Evolutionary conservation across 1,284 basidiomycete genomes (phyloP), one percentile per base, ranked within the genome.

Genomic region (Ceratobasidium sp.): DNA sequence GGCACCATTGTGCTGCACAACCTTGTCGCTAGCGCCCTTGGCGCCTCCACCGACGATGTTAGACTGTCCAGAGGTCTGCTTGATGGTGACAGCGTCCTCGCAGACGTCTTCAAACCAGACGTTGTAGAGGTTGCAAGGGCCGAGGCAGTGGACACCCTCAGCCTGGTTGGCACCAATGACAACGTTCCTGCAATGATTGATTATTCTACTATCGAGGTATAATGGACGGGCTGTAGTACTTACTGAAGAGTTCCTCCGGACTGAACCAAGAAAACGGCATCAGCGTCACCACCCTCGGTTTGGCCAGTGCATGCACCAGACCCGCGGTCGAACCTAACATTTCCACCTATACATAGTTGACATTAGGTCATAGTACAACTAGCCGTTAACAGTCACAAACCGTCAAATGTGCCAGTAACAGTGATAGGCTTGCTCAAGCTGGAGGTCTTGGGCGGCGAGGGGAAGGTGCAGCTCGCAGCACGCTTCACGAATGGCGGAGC

Each of bases 91-190:
- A n/a, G 77, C 77, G 33, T 77, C 73, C 61, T 80, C 77, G n/a
- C 69, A 77, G n/a, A 79, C 77, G 67, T 77, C 77, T 49, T 78
- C 64, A 18, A 69, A 81, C 76, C 67, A 80, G 33, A 66, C 86
- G 67, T 86, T n/a, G n/a, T n/a, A n/a, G n/a, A n/a, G n/a, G n/a
- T n/a, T n/a, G n/a, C n/a, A n/a, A n/a, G n/a, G n/a, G n/a, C n/a
- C n/a, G n/a, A n/a, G n/a, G n/a, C n/a, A n/a, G n/a, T n/a, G n/a
- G n/a, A n/a, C n/a, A n/a, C 87, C 87, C 77, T 87, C 87, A 61
- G 86, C 82, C 77, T 87, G 86, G 81, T 86, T 85, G 39, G 85
- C 82, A 10, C 87, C 87, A 70, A 87, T 87, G 64, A 86, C 83
- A 51, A 87, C 86, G 42, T 84, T 84, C 72, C 84, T 86, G 66